phyloP scores from a whole-genome alignment of 352 stramenopile genomes.

The Phytophthora cactorum region DNA sequence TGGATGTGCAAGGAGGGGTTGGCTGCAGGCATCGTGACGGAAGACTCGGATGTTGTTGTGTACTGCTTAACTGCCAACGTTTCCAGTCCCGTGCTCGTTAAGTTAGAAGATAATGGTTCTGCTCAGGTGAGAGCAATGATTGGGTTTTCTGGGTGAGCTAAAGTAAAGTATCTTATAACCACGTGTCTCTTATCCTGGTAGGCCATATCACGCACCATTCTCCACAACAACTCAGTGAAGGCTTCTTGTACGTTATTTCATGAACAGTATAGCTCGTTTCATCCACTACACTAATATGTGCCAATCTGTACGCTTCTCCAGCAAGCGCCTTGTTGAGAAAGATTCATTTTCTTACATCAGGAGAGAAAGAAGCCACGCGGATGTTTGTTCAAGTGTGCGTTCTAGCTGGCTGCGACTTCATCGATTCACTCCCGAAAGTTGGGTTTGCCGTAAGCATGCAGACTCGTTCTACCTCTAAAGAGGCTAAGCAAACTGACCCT shows the following conservation, averaged over 20 bases:
- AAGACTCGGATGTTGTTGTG: constrained; percentile 83
- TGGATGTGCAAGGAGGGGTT: constrained; percentile 76
- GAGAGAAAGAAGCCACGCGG: constrained; percentile 61
- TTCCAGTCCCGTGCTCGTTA: constrained; percentile 66
- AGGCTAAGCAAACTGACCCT: not conserved
- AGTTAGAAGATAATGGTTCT: constrained; percentile 68
- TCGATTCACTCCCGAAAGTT: constrained; percentile 80
- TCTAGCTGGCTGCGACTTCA: constrained; percentile 76
- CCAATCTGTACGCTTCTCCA: constrained; percentile 10
- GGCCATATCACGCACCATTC: constrained; percentile 60
- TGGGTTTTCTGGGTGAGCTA: not conserved
- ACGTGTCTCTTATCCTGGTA: constrained; percentile 12
- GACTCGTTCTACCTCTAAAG: not conserved
- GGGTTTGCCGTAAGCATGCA: constrained; percentile 62
- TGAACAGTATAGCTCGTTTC: not conserved
- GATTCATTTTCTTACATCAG: constrained; percentile 60
- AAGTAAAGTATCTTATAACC: not conserved
- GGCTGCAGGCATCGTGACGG: constrained; percentile 74
- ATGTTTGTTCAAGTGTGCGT: constrained; percentile 88
- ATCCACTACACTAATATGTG: not conserved
- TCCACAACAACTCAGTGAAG: constrained; percentile 50
- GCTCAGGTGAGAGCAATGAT: constrained; percentile 41
- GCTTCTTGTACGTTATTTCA: constrained; percentile 33
- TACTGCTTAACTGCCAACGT: constrained; percentile 70
- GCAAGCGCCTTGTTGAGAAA: constrained; percentile 70